phyloP scores from a whole-genome alignment of 2,329 filamentous ascomycete genomes.

The Claviceps capensis region DNA sequence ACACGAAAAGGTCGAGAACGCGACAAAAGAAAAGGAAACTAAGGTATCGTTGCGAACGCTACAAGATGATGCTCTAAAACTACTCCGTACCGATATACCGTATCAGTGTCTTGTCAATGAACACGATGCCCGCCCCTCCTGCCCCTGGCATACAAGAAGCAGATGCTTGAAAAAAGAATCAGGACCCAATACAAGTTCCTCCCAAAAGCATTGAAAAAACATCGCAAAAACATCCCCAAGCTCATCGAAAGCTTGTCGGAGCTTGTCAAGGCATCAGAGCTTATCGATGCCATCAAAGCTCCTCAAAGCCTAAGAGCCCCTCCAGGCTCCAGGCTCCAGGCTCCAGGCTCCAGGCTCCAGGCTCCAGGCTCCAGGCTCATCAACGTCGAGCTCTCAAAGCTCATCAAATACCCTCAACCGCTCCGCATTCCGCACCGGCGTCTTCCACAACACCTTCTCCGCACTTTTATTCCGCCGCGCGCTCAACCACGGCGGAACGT shows the following conservation, averaged over 20 bases:
- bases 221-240: not conserved
- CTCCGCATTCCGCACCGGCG: conserved; percentile 18
- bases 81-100: too few species aligned
- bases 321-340: too few species aligned
- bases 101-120: too few species aligned
- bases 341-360: too few species aligned
- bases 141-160: not conserved
- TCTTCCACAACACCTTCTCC: conserved; percentile 15
- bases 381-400: conserved; percentile 18
- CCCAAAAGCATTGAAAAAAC: not conserved
- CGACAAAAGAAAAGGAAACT: not conserved
- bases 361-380: too few species aligned
- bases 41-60: conserved; percentile 1
- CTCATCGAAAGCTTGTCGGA: too few species aligned
- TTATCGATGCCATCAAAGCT: too few species aligned
- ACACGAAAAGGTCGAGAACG: not conserved
- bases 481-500: conserved; percentile 6
- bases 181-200: not conserved
- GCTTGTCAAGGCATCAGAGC: too few species aligned
- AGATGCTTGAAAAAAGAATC: not conserved
- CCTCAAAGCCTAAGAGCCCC: too few species aligned
- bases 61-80: not conserved
- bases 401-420: conserved; percentile 32
- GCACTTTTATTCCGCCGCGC: conserved; percentile 7
- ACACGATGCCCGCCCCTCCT: too few species aligned